Conservation (phyloP, 1,139 yeast genomes). For the Hyphopichia pseudoburtonii region DNA sequence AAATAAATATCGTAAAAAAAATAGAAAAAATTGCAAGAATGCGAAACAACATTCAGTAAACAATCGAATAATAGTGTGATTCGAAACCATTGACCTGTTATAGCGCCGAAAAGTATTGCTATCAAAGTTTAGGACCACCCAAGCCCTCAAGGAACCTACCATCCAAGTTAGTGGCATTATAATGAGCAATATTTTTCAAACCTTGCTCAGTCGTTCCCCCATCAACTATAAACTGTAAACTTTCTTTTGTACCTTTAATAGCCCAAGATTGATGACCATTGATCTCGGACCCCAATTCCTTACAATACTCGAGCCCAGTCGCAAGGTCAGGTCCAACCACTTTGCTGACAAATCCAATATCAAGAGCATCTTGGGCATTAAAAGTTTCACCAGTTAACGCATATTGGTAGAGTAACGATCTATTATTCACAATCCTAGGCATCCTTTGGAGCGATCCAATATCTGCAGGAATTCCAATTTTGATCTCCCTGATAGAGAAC, state of each 20-base stretch:
- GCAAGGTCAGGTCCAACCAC: slow-evolving; percentile 48
- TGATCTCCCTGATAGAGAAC: slow-evolving; percentile 68
- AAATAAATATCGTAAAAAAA: too few relatives aligned
- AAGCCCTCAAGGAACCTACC: slow-evolving; percentile 8
- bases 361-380: slow-evolving; percentile 54
- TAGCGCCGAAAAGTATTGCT: too few relatives aligned
- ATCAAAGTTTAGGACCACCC: background rate
- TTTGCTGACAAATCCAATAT: slow-evolving; percentile 54
- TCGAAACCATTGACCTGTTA: too few relatives aligned
- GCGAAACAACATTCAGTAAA: too few relatives aligned
- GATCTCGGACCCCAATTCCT: slow-evolving; percentile 50
- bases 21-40: too few relatives aligned
- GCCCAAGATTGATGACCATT: slow-evolving; percentile 57
- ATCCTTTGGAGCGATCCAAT: slow-evolving; percentile 76
- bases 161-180: slow-evolving; percentile 48
- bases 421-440: slow-evolving; percentile 55
- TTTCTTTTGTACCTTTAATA: slow-evolving; percentile 62
- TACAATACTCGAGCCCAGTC: slow-evolving; percentile 51
- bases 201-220: slow-evolving; percentile 49
- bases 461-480: slow-evolving; percentile 77
- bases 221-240: slow-evolving; percentile 53
- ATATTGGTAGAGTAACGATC: slow-evolving; percentile 59
- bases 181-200: slow-evolving; percentile 51
- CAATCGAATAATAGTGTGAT: too few relatives aligned
- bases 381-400: slow-evolving; percentile 65